These are phyloP conservation scores for Amanita jacksonii DNA, from an alignment of 768 basidiomycete species.

Conservation along the genomic window DNA sequence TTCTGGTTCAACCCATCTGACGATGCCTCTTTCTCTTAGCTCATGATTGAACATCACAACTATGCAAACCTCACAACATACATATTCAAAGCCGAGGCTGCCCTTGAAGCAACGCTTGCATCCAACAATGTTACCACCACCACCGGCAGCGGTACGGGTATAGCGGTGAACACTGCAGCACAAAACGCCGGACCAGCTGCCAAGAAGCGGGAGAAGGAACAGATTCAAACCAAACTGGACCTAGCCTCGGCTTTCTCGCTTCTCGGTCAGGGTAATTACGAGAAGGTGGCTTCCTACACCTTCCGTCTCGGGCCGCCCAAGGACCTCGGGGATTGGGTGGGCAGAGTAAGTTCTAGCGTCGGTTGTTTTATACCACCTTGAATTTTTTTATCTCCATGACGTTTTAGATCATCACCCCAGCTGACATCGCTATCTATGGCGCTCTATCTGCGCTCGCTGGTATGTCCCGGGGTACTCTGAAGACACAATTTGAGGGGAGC, in stretches of 20 bases:
- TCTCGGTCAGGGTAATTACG: slow-evolving; percentile 63
- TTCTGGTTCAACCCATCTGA: not conserved
- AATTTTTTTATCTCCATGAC: not conserved
- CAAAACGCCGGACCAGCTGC: slow-evolving; percentile 16
- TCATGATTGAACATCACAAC: slow-evolving; percentile 79
- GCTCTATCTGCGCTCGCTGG: slow-evolving; percentile 78
- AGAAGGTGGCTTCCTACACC: slow-evolving; percentile 72
- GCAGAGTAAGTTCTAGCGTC: slow-evolving; percentile 38
- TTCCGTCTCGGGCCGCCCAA: slow-evolving; percentile 56
- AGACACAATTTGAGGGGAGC: slow-evolving; percentile 57
- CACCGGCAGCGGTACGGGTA: slow-evolving; percentile 13
- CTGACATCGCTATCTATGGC: slow-evolving; percentile 83
- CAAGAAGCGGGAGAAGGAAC: slow-evolving; percentile 50
- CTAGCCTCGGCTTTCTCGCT: slow-evolving; percentile 72
- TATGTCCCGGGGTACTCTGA: slow-evolving; percentile 61
- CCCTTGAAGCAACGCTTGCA: slow-evolving; percentile 54
- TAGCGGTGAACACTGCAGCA: slow-evolving; percentile 13
- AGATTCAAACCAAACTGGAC: slow-evolving; percentile 69
- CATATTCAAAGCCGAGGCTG: slow-evolving; percentile 92
- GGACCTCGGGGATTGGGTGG: slow-evolving; percentile 70
- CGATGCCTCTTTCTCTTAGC: slow-evolving; percentile 30
- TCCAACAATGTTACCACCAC: slow-evolving; percentile 15
- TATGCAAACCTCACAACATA: slow-evolving; percentile 87
- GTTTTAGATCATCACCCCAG: slow-evolving; percentile 59
- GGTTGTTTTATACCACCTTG: not conserved